These are phyloP conservation scores for Nemania diffusa DNA, from an alignment of 2,329 filamentous ascomycete genomes.

Conservation along the genomic window DNA sequence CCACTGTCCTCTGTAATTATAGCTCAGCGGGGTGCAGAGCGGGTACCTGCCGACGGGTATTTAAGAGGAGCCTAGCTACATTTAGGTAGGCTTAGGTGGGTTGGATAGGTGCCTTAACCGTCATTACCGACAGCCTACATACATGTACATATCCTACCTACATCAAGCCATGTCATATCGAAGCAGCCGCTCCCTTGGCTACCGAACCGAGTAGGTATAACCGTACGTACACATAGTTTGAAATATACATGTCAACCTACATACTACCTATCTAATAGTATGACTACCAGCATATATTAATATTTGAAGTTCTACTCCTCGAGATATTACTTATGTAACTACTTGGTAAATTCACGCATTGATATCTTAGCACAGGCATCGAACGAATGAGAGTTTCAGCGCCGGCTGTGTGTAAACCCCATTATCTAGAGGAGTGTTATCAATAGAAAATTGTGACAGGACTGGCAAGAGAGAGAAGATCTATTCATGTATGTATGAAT, in stretches of 20 bases:
- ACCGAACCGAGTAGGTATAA: not conserved
- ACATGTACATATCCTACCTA: not conserved
- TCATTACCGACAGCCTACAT: not conserved
- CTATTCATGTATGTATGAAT: no score
- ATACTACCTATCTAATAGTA: not conserved
- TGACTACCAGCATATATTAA: no score
- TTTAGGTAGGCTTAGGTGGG: not conserved
- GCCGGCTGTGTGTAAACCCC: no score
- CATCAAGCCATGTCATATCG: not conserved
- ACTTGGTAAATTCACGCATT: no score
- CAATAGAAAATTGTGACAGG: no score
- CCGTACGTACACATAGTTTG: not conserved
- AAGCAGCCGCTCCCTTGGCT: not conserved
- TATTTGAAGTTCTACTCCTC: no score
- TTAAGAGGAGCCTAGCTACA: constrained; percentile 24
- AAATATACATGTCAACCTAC: no score
- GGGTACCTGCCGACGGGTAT: constrained; percentile 36
- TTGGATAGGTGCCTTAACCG: not conserved
- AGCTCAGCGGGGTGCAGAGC: constrained; percentile 32
- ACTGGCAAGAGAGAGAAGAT: no score
- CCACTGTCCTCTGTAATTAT: not conserved
- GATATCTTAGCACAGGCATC: no score
- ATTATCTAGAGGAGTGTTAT: no score
- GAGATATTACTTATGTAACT: no score
- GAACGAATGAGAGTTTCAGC: no score